A percentile compares a stretch with the other conserved stretches of the same genome.
Conservation (phyloP, 495 filamentous ascomycete genomes). For the Rusavskia elegans region DNA sequence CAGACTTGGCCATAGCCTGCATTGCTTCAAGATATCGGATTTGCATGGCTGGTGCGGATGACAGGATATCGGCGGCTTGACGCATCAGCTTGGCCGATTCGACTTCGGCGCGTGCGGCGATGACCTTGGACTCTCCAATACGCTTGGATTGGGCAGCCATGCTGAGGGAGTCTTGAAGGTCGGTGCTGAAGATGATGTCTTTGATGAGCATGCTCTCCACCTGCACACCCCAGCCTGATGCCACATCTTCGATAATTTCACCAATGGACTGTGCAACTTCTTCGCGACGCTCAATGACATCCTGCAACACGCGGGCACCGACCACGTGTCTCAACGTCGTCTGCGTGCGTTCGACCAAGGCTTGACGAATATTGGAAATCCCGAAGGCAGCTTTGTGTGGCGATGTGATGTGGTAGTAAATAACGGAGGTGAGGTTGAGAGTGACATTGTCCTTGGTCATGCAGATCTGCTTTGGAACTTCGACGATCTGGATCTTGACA, state of each 20-base stretch:
- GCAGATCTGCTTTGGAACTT: constrained; percentile 91
- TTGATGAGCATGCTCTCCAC: constrained; percentile 99
- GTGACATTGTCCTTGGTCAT: constrained; percentile 99
- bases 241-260: constrained; percentile 96
- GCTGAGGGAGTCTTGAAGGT: constrained; percentile 91
- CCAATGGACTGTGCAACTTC: constrained; percentile 88
- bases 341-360: constrained; percentile 93
- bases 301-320: constrained; percentile 88
- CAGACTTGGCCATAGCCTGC: constrained; percentile 95
- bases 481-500: constrained; percentile 97
- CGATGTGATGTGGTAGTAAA: constrained; percentile 95
- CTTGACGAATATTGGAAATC: constrained; percentile 84
- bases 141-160: constrained; percentile 99
- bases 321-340: constrained; percentile 96
- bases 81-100: constrained; percentile 96
- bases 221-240: constrained; percentile 82
- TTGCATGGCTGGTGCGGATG: constrained; percentile 92
- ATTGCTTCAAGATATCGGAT: constrained; percentile 98
- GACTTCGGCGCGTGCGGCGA: constrained; percentile 90
- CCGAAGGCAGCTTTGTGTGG: constrained; percentile 97
- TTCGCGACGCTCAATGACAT: constrained; percentile 97
- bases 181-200: constrained; percentile 93
- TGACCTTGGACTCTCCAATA: constrained; percentile 96
- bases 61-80: constrained; percentile 91
- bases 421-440: constrained; percentile 83